A percentile compares a stretch with the other conserved stretches of the same genome.
phyloP scores from a whole-genome alignment of 1,284 basidiomycete species.

The Trametes sp. region DNA sequence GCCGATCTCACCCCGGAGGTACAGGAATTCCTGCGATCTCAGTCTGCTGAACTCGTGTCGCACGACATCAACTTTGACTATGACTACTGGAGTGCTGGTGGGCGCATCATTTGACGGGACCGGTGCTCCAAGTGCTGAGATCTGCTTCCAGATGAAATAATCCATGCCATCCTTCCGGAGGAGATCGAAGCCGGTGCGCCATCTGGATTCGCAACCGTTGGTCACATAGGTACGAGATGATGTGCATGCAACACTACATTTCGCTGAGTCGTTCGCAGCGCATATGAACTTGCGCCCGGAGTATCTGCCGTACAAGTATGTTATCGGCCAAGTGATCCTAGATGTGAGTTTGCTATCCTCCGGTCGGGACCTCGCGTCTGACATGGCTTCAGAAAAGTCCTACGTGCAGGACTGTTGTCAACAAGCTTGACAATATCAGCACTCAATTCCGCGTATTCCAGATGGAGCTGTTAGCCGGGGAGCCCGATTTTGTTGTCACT shows the following conservation, averaged over 20 bases:
- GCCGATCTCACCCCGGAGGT: slow-evolving; percentile 69
- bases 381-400: slow-evolving; percentile 76
- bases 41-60: slow-evolving; percentile 61
- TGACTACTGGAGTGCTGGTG: slow-evolving; percentile 87
- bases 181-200: slow-evolving; percentile 82
- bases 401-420: slow-evolving; percentile 88
- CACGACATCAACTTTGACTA: slow-evolving; percentile 78
- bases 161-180: slow-evolving; percentile 81
- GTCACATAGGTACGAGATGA: slow-evolving; percentile 83
- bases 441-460: slow-evolving; percentile 92
- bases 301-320: slow-evolving; percentile 89
- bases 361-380: neutral
- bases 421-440: slow-evolving; percentile 92
- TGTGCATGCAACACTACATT: neutral
- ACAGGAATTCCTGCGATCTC: slow-evolving; percentile 58
- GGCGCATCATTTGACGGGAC: neutral
- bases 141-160: slow-evolving; percentile 74
- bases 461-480: slow-evolving; percentile 97
- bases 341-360: slow-evolving; percentile 65
- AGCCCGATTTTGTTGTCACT: slow-evolving; percentile 84
- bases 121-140: neutral
- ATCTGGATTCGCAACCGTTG: slow-evolving; percentile 87
- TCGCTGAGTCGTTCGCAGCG: slow-evolving; percentile 45
- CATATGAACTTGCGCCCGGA: slow-evolving; percentile 93
- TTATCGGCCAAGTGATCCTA: slow-evolving; percentile 92